phyloP scores from a whole-genome alignment of 352 stramenopile species.

The Bremia lactucae region DNA sequence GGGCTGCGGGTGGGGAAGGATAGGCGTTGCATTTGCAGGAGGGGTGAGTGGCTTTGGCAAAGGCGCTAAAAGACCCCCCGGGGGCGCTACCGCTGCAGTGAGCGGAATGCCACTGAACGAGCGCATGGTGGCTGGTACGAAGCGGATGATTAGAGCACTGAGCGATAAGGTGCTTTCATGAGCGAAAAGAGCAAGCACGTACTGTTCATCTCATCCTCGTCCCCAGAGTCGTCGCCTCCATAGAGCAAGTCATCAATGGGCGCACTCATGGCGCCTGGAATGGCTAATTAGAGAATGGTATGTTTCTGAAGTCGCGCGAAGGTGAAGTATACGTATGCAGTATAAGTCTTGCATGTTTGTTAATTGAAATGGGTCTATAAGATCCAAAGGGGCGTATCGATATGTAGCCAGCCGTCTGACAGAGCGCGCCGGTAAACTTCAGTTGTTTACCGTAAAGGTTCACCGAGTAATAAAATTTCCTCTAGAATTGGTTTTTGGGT shows the following conservation, averaged over 20 bases:
- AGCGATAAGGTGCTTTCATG: neutral
- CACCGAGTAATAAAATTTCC: no score
- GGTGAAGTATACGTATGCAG: no score
- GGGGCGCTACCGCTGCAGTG: constrained; percentile 12
- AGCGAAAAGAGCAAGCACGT: constrained; percentile 13
- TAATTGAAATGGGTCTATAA: no score
- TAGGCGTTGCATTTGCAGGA: constrained; percentile 5
- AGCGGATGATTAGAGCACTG: no score
- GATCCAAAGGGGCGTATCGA: no score
- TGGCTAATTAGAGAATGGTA: neutral
- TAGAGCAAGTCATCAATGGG: constrained; percentile 80
- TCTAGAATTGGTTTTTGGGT: no score
- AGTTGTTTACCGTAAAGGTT: no score
- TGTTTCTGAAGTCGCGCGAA: no score
- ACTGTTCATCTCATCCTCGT: constrained; percentile 66
- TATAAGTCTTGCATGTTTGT: no score
- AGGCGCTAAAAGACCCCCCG: constrained; percentile 16
- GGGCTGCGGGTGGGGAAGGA: constrained; percentile 11
- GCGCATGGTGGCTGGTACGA: constrained; percentile 28
- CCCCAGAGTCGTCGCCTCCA: constrained; percentile 69
- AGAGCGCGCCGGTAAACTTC: no score
- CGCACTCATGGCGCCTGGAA: constrained; percentile 74
- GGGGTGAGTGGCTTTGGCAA: constrained; percentile 9
- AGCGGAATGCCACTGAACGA: constrained; percentile 27
- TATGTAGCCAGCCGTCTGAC: no score